These are phyloP conservation scores for Suhomyces emberorum DNA, from an alignment of 805 yeast genomes.

Conservation along the genomic window DNA sequence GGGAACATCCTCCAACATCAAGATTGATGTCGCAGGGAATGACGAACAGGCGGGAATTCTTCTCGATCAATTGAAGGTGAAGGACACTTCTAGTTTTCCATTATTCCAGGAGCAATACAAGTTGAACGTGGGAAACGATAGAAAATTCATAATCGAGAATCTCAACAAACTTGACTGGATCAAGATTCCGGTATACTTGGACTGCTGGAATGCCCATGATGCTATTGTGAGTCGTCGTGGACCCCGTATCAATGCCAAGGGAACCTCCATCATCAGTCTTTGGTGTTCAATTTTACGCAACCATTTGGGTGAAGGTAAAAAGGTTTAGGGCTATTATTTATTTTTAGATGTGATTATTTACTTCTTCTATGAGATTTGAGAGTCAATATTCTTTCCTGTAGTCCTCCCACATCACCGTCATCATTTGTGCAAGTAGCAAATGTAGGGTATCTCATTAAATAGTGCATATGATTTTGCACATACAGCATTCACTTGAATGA, in stretches of 20 bases:
- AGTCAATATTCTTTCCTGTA: no score
- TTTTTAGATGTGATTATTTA: no score
- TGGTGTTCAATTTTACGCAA: conserved; percentile 44
- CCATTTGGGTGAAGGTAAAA: conserved; percentile 15
- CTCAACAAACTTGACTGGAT: conserved; percentile 70
- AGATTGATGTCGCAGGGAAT: conserved; percentile 21
- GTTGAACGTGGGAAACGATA: conserved; percentile 34
- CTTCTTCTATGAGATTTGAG: no score
- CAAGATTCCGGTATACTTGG: conserved; percentile 70
- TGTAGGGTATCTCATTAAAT: no score
- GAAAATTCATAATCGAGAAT: conserved; percentile 44
- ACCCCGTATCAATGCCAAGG: conserved; percentile 45
- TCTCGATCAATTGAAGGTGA: conserved; percentile 12
- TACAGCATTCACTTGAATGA: no score
- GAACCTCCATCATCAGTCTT: conserved; percentile 49
- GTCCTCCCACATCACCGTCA: no score
- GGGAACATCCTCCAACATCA: conserved; percentile 14
- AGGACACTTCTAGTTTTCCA: conserved; percentile 22
- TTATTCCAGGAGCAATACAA: conserved; percentile 22
- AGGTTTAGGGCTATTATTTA: not conserved
- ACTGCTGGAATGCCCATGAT: conserved; percentile 79
- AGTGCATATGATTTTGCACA: no score
- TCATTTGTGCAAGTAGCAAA: no score
- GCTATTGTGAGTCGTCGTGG: conserved; percentile 81
- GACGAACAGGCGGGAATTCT: conserved; percentile 19